Evolutionary conservation across 2,329 filamentous ascomycete species (phyloP), one percentile per base, ranked within the genome.

Genomic region (Talaromyces sp.): DNA sequence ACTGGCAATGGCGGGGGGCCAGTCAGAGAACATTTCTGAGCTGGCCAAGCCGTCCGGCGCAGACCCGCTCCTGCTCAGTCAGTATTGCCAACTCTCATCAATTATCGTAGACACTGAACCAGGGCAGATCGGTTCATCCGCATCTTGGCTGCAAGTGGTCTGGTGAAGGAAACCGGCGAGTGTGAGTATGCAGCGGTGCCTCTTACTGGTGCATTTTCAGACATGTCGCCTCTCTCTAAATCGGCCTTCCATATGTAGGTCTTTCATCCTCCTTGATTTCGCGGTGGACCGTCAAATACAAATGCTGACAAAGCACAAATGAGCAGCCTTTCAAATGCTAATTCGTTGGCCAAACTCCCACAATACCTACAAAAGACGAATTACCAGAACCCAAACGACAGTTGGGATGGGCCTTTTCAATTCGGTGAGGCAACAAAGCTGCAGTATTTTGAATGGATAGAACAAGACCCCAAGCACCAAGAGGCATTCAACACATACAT

Each of bases 401-500:
- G 40, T 6, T 43, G 40, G 40, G 40, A 43, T 43, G 40, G 40
- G 1, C 40, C 40, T 43, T 43, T 43, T 7, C 40, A 43, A 43
- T 43, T 43, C 19, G 40, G 40, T n/a, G 40, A 43, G 10, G 6
- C 40, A 2, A 43, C 40, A 7, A 43, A 43, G n/a, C 40, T 43
- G 40, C 67, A 71, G 34, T 72, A 71, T 64, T 77, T 74, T 19
- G 72, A 73, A 3, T 75, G 68, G 68, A 45, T 78, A 3, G 45
- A 45, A 13, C 65, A 68, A 4, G 66, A 72, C 2, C 70, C 70
- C 4, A 61, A 47, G 1, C 49, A 67, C 3, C 69, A 70, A 34
- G 31, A 65, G 13, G 72, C 68, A 2, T 77, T 76, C 68, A 76
- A 77, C 64, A 64, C 59, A 0, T 68, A 68, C 1, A 76, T 77